phyloP scores from a whole-genome alignment of 345 rosid genomes.

The Crucihimalaya himalaica region DNA sequence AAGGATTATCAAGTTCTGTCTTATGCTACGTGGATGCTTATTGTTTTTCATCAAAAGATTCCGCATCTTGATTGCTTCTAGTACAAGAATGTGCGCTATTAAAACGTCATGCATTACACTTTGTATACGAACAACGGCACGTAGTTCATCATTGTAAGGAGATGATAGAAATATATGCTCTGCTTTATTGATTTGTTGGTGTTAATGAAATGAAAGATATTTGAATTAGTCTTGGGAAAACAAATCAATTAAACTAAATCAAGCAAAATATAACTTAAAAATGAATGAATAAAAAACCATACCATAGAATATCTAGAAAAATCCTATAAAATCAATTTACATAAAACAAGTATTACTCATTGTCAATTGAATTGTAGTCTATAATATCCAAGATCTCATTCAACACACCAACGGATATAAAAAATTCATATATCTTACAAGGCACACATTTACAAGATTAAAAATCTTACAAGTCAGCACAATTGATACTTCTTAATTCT shows the following conservation, averaged over 20 bases:
- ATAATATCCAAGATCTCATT: not conserved
- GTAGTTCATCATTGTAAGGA: not conserved
- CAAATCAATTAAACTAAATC: not conserved
- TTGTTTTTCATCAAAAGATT: not conserved
- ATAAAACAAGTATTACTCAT: not conserved
- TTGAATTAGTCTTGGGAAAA: no score
- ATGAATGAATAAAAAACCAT: no score
- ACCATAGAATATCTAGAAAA: not conserved
- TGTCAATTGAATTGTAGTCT: not conserved
- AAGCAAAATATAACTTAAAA: not conserved
- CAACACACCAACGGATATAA: not conserved
- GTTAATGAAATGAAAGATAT: not conserved
- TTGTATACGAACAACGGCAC: not conserved
- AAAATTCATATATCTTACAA: conserved; percentile 4
- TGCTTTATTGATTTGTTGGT: not conserved
- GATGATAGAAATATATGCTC: not conserved
- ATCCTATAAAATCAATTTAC: not conserved
- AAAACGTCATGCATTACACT: conserved; percentile 1
- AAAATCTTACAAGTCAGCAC: conserved; percentile 2
- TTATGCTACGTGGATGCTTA: not conserved
- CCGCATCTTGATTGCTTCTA: not conserved
- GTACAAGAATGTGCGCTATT: not conserved
- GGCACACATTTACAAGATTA: not conserved
- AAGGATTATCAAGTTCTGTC: not conserved
- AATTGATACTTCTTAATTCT: conserved; percentile 9